Base-by-base conservation (phyloP, 1,284 basidiomycete species). In the Cryptococcus floricola region DNA sequence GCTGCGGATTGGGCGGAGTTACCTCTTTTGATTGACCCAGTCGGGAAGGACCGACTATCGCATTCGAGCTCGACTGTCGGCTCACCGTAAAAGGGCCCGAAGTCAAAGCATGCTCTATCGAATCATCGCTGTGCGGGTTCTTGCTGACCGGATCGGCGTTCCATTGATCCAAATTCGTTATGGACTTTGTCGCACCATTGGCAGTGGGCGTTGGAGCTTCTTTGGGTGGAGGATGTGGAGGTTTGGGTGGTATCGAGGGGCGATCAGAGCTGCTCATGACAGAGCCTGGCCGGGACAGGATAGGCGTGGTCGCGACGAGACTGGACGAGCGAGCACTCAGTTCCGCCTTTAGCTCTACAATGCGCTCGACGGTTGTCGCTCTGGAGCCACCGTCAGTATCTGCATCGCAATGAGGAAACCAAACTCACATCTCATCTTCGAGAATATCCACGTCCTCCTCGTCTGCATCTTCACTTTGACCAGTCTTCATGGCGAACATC, bases 281-380 rank as follows among this genome's bases (percentile, higher is more conserved):
- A 34, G 31, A 34, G 31, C 31, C 31, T 34, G 6, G 31, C 31
- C 31, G 31, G 10, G 31, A 34, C 6, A 34, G 31, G 31, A 34
- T 10, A 34, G 31, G 31, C 31, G 31, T 34, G 31, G 31, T 34
- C 10, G 31, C 31, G 31, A 34, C 31, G 31, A 34, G 31, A 34
- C 31, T 34, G 7, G 31, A 34, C 31, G 31, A 34, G 31, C 64
- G 58, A 37, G 61, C 63, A 2, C 61, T 60, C 28, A 71, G 52
- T 3, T 61, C 66, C 1, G 63, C 65, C 47, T 71, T 70, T 53
- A 76, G 61, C 37, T 74, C 68, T 19, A 59, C 57, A 12, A 74
- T 65, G 5, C 75, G 69, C 23, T 62, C 64, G 5, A 61, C 56
- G 1, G 67, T 52, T 34, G 70, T 54, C 9, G 41, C 50, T 5